A percentile compares a stretch with the other conserved stretches of the same genome.
Evolutionary conservation across 1,139 yeast genomes (phyloP).

Genomic region (Ogataea hybrid): DNA sequence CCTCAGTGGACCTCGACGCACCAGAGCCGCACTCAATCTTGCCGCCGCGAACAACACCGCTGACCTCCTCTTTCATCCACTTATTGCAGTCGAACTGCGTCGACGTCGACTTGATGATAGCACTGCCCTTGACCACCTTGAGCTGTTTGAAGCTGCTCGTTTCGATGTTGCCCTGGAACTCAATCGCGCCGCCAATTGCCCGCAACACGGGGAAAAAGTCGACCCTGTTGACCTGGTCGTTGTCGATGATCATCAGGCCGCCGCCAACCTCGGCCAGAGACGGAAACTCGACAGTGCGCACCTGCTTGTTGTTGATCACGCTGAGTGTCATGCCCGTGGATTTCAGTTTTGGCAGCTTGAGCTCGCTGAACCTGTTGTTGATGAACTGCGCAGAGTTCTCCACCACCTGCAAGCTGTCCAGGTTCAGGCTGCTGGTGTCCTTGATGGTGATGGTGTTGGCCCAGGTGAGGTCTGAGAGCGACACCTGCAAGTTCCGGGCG

Average conservation of each 20-base stretch:
- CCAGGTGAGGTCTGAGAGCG: conserved; percentile 53
- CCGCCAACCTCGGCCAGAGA: conserved; percentile 63
- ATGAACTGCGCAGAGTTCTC: conserved; percentile 59
- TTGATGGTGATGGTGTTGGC: conserved; percentile 64
- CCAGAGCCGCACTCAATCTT: conserved; percentile 57
- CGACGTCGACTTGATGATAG: conserved; percentile 51
- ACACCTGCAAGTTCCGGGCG: conserved; percentile 53
- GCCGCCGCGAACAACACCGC: conserved; percentile 66
- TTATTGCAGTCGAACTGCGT: conserved; percentile 55
- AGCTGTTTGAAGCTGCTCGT: conserved; percentile 50
- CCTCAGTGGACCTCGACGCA: conserved; percentile 37
- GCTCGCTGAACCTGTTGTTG: conserved; percentile 53
- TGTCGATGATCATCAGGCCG: conserved; percentile 67
- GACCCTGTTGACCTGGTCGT: conserved; percentile 48
- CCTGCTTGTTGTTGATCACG: conserved; percentile 49
- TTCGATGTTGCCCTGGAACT: conserved; percentile 60
- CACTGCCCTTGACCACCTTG: conserved; percentile 70
- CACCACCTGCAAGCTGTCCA: conserved; percentile 49
- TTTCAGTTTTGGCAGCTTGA: conserved; percentile 53
- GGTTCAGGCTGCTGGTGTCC: conserved; percentile 49
- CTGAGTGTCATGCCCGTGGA: conserved; percentile 67
- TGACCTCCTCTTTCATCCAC: conserved; percentile 47
- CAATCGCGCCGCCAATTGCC: conserved; percentile 74
- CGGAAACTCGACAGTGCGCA: conserved; percentile 48
- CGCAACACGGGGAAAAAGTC: conserved; percentile 56